phyloP scores from a whole-genome alignment of 108 stramenopile species.

The Stephanodiscus minutulus region DNA sequence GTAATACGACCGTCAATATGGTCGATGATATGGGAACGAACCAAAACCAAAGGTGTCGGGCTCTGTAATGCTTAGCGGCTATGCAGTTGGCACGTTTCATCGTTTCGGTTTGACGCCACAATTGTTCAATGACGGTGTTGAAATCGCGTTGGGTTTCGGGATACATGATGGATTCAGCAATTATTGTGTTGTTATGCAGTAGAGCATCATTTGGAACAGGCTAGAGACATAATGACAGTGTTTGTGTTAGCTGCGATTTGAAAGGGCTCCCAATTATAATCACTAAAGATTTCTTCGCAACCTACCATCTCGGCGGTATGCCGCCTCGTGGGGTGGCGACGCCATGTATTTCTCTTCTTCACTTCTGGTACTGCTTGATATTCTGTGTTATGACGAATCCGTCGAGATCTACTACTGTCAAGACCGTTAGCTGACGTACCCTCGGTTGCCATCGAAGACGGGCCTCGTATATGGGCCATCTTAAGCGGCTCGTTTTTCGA shows the following conservation, averaged over 20 bases:
- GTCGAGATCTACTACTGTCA: not conserved
- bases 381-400: not conserved
- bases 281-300: too few relatives aligned
- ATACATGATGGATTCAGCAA: not conserved
- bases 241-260: too few relatives aligned
- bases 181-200: not conserved
- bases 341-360: not conserved
- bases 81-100: conserved; percentile 34
- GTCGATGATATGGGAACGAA: conserved; percentile 37
- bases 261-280: too few relatives aligned
- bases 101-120: conserved; percentile 28
- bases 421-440: not conserved
- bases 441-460: too few relatives aligned
- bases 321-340: not conserved
- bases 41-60: conserved; percentile 43
- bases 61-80: conserved; percentile 35
- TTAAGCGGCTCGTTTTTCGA: conserved; percentile 1
- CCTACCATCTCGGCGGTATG: too few relatives aligned
- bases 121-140: conserved; percentile 24
- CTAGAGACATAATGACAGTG: not conserved
- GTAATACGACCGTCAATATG: conserved; percentile 21
- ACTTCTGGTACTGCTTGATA: too few relatives aligned
- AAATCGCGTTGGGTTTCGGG: conserved; percentile 25
- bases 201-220: not conserved
- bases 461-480: not conserved